Percentiles rank a stretch among this genome's conserved stretches.
Conservation (phyloP, 2,329 filamentous ascomycete species). For the Achaetomium macrosporum region DNA sequence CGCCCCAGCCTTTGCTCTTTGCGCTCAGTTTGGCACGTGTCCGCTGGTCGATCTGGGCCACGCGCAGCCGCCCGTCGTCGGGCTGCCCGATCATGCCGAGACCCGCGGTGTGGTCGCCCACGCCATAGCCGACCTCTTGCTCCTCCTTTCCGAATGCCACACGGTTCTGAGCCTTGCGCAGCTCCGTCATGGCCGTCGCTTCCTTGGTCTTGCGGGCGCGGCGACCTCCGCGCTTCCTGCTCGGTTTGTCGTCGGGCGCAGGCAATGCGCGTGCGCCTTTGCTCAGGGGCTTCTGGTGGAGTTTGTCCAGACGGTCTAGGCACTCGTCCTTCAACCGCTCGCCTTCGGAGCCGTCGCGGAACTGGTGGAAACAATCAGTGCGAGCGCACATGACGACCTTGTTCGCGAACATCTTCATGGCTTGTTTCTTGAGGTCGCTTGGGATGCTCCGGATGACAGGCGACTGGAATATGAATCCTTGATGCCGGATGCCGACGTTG, state of each 20-base stretch:
- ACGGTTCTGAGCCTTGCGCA: conserved; percentile 92
- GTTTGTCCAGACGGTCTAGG: conserved; percentile 80
- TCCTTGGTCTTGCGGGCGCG: conserved; percentile 93
- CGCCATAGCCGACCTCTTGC: conserved; percentile 84
- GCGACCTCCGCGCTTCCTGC: conserved; percentile 84
- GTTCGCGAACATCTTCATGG: conserved; percentile 87
- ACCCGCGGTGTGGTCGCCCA: conserved; percentile 76
- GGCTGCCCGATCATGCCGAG: conserved; percentile 91
- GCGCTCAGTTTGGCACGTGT: conserved; percentile 90
- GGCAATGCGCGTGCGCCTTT: conserved; percentile 82
- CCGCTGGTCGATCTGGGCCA: conserved; percentile 83
- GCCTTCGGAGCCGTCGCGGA: conserved; percentile 74
- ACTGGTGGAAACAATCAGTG: conserved; percentile 78
- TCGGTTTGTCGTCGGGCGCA: conserved; percentile 90
- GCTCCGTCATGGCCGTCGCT: conserved; percentile 91
- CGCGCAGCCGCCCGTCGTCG: conserved; percentile 83
- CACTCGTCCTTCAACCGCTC: conserved; percentile 77
- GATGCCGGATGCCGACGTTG: conserved; percentile 83
- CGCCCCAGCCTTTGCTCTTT: conserved; percentile 94
- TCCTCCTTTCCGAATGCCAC: conserved; percentile 96
- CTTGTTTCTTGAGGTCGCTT: conserved; percentile 82
- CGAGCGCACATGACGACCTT: conserved; percentile 93
- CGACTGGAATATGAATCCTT: conserved; percentile 90
- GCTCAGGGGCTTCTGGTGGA: conserved; percentile 86
- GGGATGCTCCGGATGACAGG: conserved; percentile 82